Evolutionary conservation across 2,329 filamentous ascomycete genomes (phyloP), one percentile per base, ranked within the genome.

Genomic region (Hyphodiscus sp.): DNA sequence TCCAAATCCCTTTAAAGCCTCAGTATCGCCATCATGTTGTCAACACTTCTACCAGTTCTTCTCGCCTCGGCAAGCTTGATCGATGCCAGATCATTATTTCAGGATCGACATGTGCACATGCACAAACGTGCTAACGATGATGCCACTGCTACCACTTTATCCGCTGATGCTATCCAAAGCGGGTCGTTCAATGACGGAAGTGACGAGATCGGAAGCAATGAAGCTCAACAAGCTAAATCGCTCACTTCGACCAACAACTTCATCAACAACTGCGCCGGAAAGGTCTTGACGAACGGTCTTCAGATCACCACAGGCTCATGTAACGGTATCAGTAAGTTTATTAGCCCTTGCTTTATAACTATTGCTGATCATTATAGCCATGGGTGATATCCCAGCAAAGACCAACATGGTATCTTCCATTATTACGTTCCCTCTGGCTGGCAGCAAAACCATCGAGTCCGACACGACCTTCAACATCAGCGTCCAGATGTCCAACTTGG

Each of bases 231-330:
- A 49, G 52, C 61, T 19, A 9, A 19, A 42, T 65, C 63, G 7
- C 20, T 30, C 15, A 64, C 61, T 11, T 65, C 62, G 16, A 41
- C 45, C 16, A 63, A 63, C 50, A 65, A 65, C 58, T 66, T 66
- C 47, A 64, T 66, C 51, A 65, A 66, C 54, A 56, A 55, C 49
- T 66, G 63, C 41, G 47, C 55, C 18, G 64, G 63, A 10, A 59
- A 65, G 65, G 76, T 71, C 0, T 65, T 81, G 49, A 85, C 82
- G 58, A 80, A 85, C 62, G 82, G 82, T 62, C 68, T 76, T 44
- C 82, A 85, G 65, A 71, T 76, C 49, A 72, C 71, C 53, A 68
- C 60, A 9, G 82, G 82, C 18, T 85, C 82, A 33, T 86, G 82
- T 71, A 86, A 85, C 33, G 63, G 63, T 41, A 62, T 65, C 48